Conservation (phyloP, 495 filamentous ascomycete species). For the Daldinia decipiens region DNA sequence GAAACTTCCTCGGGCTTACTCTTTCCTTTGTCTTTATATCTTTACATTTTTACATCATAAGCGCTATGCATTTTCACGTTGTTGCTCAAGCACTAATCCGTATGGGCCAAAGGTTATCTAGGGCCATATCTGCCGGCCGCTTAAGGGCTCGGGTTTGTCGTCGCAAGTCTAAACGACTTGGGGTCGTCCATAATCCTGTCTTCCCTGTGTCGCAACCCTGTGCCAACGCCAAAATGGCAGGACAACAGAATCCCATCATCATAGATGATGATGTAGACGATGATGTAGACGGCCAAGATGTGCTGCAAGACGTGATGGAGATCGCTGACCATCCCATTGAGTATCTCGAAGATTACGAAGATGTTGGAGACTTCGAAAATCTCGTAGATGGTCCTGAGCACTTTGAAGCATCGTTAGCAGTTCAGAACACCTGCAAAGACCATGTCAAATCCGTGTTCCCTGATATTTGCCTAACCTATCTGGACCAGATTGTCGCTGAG, state of each 20-base stretch:
- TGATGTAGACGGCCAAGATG: neutral
- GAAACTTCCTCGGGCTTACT: neutral
- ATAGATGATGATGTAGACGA: neutral
- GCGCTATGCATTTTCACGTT: neutral
- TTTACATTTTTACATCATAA: neutral
- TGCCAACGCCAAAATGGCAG: neutral
- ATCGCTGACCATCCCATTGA: neutral
- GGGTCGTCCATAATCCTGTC: neutral
- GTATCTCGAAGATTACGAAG: neutral
- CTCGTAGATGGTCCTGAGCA: neutral
- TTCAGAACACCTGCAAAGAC: conserved; percentile 33
- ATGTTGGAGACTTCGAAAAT: neutral
- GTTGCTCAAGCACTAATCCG: neutral
- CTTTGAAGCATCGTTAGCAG: too few species aligned
- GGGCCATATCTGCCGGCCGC: neutral
- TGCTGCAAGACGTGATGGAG: neutral
- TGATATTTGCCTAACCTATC: conserved; percentile 52
- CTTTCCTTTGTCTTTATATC: neutral
- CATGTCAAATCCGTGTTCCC: conserved; percentile 50
- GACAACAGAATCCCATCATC: neutral
- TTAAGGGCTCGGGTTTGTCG: neutral
- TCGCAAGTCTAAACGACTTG: neutral
- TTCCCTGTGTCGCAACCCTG: neutral
- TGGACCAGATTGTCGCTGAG: conserved; percentile 25
- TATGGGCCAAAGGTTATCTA: neutral